Evolutionary conservation across 2,329 filamentous ascomycete genomes (phyloP).

Genomic region (Pseudogymnoascus sp.): DNA sequence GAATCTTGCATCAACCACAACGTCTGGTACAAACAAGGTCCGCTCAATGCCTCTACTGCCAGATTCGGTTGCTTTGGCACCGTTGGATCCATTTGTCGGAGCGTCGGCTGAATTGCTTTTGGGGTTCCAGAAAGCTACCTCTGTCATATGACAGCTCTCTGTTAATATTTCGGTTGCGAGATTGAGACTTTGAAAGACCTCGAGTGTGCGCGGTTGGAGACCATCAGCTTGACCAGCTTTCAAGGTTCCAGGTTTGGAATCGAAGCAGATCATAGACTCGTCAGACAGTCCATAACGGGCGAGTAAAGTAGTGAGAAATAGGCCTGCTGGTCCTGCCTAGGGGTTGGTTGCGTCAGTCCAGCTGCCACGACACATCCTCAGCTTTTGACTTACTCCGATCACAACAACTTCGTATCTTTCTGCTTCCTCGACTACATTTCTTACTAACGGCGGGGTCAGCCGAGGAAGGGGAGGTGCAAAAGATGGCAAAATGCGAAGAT

Average conservation of each 20-base stretch:
- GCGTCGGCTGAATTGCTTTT: slow-evolving; percentile 28
- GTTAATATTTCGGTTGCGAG: slow-evolving; percentile 47
- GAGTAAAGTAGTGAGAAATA: slow-evolving; percentile 36
- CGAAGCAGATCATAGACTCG: slow-evolving; percentile 36
- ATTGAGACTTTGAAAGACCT: slow-evolving; percentile 54
- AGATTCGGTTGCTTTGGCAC: slow-evolving; percentile 33
- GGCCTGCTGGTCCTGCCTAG: slow-evolving; percentile 37
- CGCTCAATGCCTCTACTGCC: slow-evolving; percentile 41
- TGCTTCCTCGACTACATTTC: slow-evolving; percentile 7
- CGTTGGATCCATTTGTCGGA: slow-evolving; percentile 44
- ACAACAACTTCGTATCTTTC: slow-evolving; percentile 38
- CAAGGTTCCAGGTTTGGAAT: slow-evolving; percentile 33
- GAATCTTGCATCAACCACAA: slow-evolving; percentile 31
- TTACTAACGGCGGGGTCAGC: slow-evolving; percentile 22
- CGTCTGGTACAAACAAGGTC: slow-evolving; percentile 35
- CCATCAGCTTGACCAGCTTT: slow-evolving; percentile 56
- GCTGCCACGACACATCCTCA: not conserved
- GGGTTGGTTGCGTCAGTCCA: not conserved
- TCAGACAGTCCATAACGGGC: slow-evolving; percentile 38
- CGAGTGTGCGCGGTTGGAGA: slow-evolving; percentile 53
- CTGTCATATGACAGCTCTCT: slow-evolving; percentile 50
- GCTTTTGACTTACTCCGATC: slow-evolving; percentile 29
- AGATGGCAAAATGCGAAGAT: slow-evolving; percentile 34
- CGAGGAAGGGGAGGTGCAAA: slow-evolving; percentile 35
- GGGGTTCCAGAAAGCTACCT: slow-evolving; percentile 52